Evolutionary conservation across 305 asterid species (phyloP), one percentile per base, ranked within the genome.

Genomic region (Fraxinus albicans): DNA sequence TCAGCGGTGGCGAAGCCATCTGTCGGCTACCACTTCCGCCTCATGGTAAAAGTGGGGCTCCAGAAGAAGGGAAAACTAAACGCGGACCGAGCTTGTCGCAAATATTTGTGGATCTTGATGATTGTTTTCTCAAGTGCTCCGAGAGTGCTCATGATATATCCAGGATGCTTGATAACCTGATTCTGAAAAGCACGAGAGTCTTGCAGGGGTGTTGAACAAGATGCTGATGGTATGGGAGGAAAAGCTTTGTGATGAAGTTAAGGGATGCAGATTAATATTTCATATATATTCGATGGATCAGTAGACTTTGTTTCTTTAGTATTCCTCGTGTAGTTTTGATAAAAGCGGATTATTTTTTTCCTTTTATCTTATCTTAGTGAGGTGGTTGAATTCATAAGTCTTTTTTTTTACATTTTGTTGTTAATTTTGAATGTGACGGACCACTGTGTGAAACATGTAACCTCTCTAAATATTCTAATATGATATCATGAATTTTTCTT

Each of bases 191-290:
- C 85, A 92, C 60, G 98, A 96, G 89, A 95, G 96, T 34, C 98
- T 95, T 86, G 99, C 99, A 31, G 94, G 98, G 0, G 98, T 96
- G 81, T 89, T 96, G 91, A 98, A 96, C 95, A 96, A 96, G 91
- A 92, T 96, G 98, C 94, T 34, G 6, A 34, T 96, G 60, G 99
- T 98, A 7, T 96, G 99, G 99, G 98, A 96, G 91, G 94, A 96
- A 88, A 96, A 96, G 90, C 96, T 95, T 75, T 96, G 93, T 81
- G 99, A 96, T 80, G 99, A 96, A 93, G 98, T 95, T 82, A 95
- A 96, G 97, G 99, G 95, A 89, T 85, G 85, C 72, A 19, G 4
- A 60, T 6, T 23, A 60, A 60, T 58, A n/a, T 58, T 19, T 4
- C 69, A 58, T 6, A 58, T 58, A 19, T 19, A 58, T 58, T 58